phyloP scores from a whole-genome alignment of 192 early-diverging fungal species.

The Mortierella alpina region DNA sequence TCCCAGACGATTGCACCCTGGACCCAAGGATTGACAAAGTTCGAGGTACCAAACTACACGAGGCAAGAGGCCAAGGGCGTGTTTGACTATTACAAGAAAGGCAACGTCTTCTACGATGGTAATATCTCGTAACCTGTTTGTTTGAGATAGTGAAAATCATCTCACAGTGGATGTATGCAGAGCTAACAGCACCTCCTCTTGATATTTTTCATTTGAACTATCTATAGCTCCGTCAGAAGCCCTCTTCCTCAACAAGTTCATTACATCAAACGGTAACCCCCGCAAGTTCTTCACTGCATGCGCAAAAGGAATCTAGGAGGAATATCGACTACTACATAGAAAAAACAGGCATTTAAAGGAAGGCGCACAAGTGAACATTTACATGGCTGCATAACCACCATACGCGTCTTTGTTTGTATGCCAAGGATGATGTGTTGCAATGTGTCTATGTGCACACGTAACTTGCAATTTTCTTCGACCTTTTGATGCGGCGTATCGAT shows the following conservation, averaged over 20 bases:
- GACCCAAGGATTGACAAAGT: slow-evolving; percentile 41
- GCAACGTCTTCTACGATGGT: slow-evolving; percentile 48
- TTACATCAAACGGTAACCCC: slow-evolving; percentile 53
- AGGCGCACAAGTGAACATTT: background rate
- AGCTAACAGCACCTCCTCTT: slow-evolving; percentile 16
- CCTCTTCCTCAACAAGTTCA: slow-evolving; percentile 50
- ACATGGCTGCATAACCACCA: background rate
- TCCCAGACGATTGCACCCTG: slow-evolving; percentile 38
- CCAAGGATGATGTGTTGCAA: too few species aligned
- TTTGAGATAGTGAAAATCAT: too few species aligned
- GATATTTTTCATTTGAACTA: background rate
- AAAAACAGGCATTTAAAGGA: background rate
- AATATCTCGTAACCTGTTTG: background rate
- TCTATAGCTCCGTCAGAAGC: slow-evolving; percentile 43
- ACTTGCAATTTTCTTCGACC: too few species aligned
- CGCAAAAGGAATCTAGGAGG: slow-evolving; percentile 46
- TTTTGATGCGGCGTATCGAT: background rate
- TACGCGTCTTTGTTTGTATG: background rate
- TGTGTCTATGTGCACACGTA: too few species aligned
- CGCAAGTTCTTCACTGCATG: slow-evolving; percentile 60
- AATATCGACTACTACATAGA: background rate
- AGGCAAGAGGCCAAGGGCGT: slow-evolving; percentile 57
- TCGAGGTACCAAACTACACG: slow-evolving; percentile 56
- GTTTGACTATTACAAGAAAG: slow-evolving; percentile 61
- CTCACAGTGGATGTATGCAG: slow-evolving; percentile 15